Percentiles rank a stretch among this genome's conserved stretches.
phyloP scores from a whole-genome alignment of 1,284 basidiomycete genomes.

The Paramarasmius palmivorus region DNA sequence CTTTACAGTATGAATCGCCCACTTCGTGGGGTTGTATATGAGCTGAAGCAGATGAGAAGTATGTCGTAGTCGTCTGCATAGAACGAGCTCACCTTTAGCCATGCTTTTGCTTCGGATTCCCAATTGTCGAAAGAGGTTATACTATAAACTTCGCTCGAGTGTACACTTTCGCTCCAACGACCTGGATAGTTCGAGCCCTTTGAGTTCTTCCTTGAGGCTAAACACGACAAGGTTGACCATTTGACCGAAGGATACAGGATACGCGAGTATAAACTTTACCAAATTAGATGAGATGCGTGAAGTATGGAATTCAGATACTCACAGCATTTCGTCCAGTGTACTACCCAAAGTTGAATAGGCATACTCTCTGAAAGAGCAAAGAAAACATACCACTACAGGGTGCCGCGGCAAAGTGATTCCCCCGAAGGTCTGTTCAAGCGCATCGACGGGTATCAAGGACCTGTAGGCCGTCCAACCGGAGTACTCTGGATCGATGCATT shows the following conservation, averaged over 20 bases:
- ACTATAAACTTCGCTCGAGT: conserved; percentile 24
- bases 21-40: conserved; percentile 39
- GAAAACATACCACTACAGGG: conserved; percentile 12
- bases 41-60: conserved; percentile 27
- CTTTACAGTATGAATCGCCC: conserved; percentile 49
- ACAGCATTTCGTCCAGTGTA: conserved; percentile 28
- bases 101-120: conserved; percentile 26
- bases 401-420: conserved; percentile 5
- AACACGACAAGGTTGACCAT: conserved; percentile 34
- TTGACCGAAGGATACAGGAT: conserved; percentile 29
- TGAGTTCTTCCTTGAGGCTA: conserved; percentile 25
- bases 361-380: neutral
- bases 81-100: conserved; percentile 27
- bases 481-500: conserved; percentile 10
- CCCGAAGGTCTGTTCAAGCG: conserved; percentile 9
- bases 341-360: conserved; percentile 14
- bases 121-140: conserved; percentile 24
- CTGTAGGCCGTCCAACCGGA: conserved; percentile 18
- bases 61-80: too few species aligned
- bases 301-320: conserved; percentile 8
- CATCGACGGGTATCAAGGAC: conserved; percentile 12
- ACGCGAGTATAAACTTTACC: conserved; percentile 18
- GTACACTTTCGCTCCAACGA: conserved; percentile 29
- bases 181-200: conserved; percentile 27
- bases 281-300: neutral